These are phyloP conservation scores for Amanita subjunquillea DNA, from an alignment of 768 basidiomycete species.

Conservation along the genomic window DNA sequence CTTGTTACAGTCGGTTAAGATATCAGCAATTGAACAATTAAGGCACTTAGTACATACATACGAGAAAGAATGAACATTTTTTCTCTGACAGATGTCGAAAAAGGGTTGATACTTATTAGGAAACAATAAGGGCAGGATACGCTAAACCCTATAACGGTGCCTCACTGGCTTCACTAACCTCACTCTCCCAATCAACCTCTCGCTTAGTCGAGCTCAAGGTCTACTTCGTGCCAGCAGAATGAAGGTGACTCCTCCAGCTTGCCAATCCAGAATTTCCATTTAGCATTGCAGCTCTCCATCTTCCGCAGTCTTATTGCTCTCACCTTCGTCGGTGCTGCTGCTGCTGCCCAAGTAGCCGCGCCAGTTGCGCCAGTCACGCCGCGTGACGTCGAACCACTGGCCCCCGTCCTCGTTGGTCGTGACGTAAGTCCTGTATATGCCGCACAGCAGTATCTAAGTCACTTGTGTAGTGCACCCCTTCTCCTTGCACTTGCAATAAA, in stretches of 20 bases:
- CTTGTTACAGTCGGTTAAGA: too few species aligned
- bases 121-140: too few species aligned
- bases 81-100: too few species aligned
- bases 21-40: too few species aligned
- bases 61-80: too few species aligned
- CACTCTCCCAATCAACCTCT: neutral
- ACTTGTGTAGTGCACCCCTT: neutral
- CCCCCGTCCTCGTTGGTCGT: neutral
- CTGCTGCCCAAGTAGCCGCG: neutral
- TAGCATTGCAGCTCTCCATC: slow-evolving; percentile 7
- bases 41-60: too few species aligned
- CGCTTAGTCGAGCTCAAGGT: too few species aligned
- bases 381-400: slow-evolving; percentile 8
- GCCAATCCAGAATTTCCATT: too few species aligned
- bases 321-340: slow-evolving; percentile 8
- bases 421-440: neutral
- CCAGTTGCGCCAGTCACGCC: neutral
- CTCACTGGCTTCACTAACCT: too few species aligned
- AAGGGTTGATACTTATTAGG: too few species aligned
- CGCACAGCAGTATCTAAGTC: neutral
- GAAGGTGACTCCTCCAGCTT: neutral
- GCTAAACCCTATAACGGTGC: too few species aligned
- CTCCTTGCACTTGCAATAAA: neutral
- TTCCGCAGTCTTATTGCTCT: slow-evolving; percentile 6
- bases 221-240: neutral